Base-by-base conservation (phyloP, 2,329 filamentous ascomycete genomes). In the Penicillium brevicompactum region DNA sequence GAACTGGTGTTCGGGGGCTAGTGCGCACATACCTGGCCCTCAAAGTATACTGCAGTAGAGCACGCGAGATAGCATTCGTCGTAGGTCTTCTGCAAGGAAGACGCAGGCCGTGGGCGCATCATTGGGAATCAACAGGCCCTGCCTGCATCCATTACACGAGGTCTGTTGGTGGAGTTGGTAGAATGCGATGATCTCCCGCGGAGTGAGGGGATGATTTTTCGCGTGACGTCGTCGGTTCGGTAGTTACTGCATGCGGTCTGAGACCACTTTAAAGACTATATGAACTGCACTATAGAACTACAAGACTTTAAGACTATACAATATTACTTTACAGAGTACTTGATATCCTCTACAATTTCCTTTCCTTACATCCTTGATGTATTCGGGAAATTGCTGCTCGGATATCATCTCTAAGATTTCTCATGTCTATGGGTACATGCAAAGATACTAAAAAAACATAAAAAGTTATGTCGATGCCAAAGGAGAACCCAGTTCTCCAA, bases 11-110 rank as follows among this genome's bases (percentile, higher is more conserved):
- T 47, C 13, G 18, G 34, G 34, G 31, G 31, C 8, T 44, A 54
- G 46, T 51, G 37, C 16, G 22, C 21, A 70, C 72, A 30, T 77
- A 95, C 92, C 85, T 95, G 89, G 72, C 88, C 86, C 78, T 99
- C 94, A 74, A 96, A 97, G 77, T 96, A 97, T 50, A 96, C 90
- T 38, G 93, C 93, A 1, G 92, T 97, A 13, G 92, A 97, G 76
- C 92, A 97, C 70, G 89, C 92, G 66, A 97, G 78, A 77, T 96
- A 97, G 75, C 90, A 92, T 75, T 97, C 92, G 78, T 97, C 93
- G 78, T 97, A 97, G 53, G 92, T 96, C 83, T 96, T 97, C 78
- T 97, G 93, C 74, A 97, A 86, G 59, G 87, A 86, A 75, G 89
- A 86, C 70, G 87, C 82, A 59, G 81, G 80, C 70, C 86, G 86